Conservation (phyloP, 2,329 filamentous ascomycete genomes). For the Curvularia sp. region DNA sequence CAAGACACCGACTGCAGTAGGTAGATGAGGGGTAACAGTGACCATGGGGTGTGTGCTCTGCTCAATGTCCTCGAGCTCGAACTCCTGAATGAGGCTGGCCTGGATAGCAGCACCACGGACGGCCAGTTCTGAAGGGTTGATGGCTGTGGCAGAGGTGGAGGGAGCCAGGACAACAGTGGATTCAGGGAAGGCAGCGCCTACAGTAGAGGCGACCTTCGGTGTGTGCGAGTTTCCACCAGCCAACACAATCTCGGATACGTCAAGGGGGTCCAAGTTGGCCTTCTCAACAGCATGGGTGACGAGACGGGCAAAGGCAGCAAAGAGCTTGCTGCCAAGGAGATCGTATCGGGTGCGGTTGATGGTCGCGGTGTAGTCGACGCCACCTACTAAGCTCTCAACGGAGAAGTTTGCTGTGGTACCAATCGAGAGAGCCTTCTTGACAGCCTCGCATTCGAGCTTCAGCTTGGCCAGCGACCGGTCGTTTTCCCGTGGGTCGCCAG, state of each 20-base stretch:
- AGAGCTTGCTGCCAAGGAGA: slow-evolving; percentile 83
- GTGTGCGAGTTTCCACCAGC: slow-evolving; percentile 92
- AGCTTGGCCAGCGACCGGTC: slow-evolving; percentile 87
- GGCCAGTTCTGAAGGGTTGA: slow-evolving; percentile 92
- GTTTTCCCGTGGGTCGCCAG: slow-evolving; percentile 78
- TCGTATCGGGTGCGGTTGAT: slow-evolving; percentile 96
- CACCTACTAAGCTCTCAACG: slow-evolving; percentile 87
- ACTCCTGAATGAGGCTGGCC: slow-evolving; percentile 92
- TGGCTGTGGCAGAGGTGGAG: slow-evolving; percentile 75
- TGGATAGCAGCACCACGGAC: slow-evolving; percentile 94
- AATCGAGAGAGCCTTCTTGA: slow-evolving; percentile 90
- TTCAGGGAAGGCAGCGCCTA: slow-evolving; percentile 80
- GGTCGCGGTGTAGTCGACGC: slow-evolving; percentile 87
- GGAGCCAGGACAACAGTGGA: slow-evolving; percentile 81
- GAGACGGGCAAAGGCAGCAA: slow-evolving; percentile 85
- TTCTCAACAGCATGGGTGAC: slow-evolving; percentile 88
- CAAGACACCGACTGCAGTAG: slow-evolving; percentile 86
- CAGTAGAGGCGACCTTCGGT: slow-evolving; percentile 85
- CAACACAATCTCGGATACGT: slow-evolving; percentile 93
- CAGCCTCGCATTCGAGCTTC: slow-evolving; percentile 85
- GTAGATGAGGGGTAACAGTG: slow-evolving; percentile 89
- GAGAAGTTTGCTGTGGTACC: slow-evolving; percentile 89
- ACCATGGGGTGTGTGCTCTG: slow-evolving; percentile 96
- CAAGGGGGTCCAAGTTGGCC: slow-evolving; percentile 87
- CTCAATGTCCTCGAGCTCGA: slow-evolving; percentile 90